Base-by-base conservation (phyloP, 441 rosid species). In the Erodium texanum region DNA sequence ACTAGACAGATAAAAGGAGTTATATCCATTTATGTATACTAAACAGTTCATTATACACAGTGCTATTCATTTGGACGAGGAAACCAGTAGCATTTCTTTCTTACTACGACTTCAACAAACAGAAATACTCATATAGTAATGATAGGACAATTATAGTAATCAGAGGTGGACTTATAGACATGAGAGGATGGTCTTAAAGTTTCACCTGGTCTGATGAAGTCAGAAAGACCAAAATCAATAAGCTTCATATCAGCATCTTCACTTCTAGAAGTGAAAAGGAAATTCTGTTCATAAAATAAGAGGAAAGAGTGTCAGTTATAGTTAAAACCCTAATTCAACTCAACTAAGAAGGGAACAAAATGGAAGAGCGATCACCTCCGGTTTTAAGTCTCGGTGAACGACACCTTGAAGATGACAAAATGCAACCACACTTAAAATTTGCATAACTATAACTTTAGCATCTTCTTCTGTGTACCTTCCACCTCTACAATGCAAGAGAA, bases 401-500 rank as follows among this genome's bases (percentile, higher is more conserved):
- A 93, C 96, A 34, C 98, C 98, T 81, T 93, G 97, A 73, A 93
- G 94, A 83, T 92, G 98, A 82, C 96, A 92, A 84, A 90, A 92
- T 29, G 97, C 79, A 77, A 86, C 97, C 64, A 90, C 89, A 22
- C 83, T 82, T 50, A 93, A 81, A 72, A 93, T 90, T 74, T 90
- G 98, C 78, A 84, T 80, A 59, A 90, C 66, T 70, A 88, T 87
- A 58, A 81, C 86, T 80, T 89, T 93, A 36, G 98, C 92, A 52
- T 93, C 97, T 38, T 88, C 97, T 78, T 93, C 98, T 2, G 86
- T 71, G 71, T 93, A 93, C 75, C 85, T 84, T 66, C 98, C 98
- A 64, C 97, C 96, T 73, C 98, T 92, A 80, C 73, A 76, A 72
- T 10, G 3, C n/a, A n/a, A n/a, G n/a, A n/a, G n/a, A n/a, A n/a